phyloP scores from a whole-genome alignment of 1,284 basidiomycete genomes.

The Microbotryum saponariae region DNA sequence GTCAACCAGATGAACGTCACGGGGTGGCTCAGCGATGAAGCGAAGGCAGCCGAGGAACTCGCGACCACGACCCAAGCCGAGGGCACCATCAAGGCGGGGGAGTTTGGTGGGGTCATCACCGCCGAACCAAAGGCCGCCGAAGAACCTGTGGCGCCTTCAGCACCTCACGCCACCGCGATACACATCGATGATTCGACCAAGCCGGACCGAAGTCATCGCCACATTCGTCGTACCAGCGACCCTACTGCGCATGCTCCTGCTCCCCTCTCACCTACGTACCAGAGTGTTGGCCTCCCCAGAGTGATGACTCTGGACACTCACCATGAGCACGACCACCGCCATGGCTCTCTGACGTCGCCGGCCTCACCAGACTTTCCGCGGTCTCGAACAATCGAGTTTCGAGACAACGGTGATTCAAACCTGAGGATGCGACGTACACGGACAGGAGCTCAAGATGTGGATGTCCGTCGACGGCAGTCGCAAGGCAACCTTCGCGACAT shows the following conservation, averaged over 20 bases:
- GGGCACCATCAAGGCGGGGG: not conserved
- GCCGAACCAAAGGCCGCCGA: not conserved
- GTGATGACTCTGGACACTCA: conserved; percentile 12
- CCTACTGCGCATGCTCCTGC: conserved; percentile 10
- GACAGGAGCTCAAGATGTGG: conserved; percentile 12
- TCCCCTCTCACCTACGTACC: not conserved
- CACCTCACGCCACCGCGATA: conserved; percentile 5
- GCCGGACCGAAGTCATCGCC: conserved; percentile 9
- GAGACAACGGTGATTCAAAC: conserved; percentile 35
- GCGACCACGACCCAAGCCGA: not conserved
- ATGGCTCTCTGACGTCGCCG: conserved; percentile 2
- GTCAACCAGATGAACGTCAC: conserved; percentile 68
- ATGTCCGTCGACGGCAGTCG: conserved; percentile 18
- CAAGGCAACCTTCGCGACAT: conserved; percentile 21
- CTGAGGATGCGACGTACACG: conserved; percentile 17
- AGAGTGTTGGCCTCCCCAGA: conserved; percentile 1
- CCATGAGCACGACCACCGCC: conserved; percentile 4
- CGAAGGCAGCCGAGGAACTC: not conserved
- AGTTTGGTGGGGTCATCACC: not conserved
- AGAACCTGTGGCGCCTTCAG: not conserved
- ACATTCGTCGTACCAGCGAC: conserved; percentile 22
- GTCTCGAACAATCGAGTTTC: conserved; percentile 54
- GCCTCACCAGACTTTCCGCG: conserved; percentile 46
- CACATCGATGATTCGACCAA: conserved; percentile 23
- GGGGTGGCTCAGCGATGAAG: conserved; percentile 36